These are phyloP conservation scores for Xylariaceae sp. DNA, from an alignment of 2,329 filamentous ascomycete genomes.

Conservation along the genomic window DNA sequence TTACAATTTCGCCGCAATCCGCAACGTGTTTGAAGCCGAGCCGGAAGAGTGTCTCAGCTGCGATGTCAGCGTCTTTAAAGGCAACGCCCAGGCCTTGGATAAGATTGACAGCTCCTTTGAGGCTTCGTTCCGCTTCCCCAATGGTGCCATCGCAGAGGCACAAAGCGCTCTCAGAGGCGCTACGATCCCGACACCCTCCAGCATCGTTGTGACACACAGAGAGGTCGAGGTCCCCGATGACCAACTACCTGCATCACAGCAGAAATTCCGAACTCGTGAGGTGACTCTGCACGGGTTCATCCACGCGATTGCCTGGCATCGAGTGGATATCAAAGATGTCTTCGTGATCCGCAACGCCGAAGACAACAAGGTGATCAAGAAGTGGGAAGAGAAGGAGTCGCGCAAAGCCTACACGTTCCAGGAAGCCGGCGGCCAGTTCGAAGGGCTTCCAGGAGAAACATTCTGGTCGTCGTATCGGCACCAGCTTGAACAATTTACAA, in stretches of 20 bases:
- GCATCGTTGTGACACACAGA: slow-evolving; percentile 24
- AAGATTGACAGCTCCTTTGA: slow-evolving; percentile 30
- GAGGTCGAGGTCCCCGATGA: slow-evolving; percentile 25
- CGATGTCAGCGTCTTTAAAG: slow-evolving; percentile 14
- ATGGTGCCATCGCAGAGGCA: slow-evolving; percentile 33
- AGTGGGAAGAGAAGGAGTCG: slow-evolving; percentile 24
- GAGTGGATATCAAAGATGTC: slow-evolving; percentile 28
- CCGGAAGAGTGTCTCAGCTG: slow-evolving; percentile 34
- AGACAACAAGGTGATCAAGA: slow-evolving; percentile 18
- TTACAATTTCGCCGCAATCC: slow-evolving; percentile 33
- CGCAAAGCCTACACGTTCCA: slow-evolving; percentile 25
- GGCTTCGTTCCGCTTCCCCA: slow-evolving; percentile 34
- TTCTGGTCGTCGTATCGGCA: slow-evolving; percentile 39
- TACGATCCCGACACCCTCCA: slow-evolving; percentile 20
- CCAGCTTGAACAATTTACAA: slow-evolving; percentile 40
- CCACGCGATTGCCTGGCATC: slow-evolving; percentile 20
- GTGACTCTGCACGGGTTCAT: slow-evolving; percentile 25
- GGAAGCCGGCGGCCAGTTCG: slow-evolving; percentile 13
- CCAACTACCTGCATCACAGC: slow-evolving; percentile 6
- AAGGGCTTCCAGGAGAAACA: slow-evolving; percentile 27
- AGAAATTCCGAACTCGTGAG: slow-evolving; percentile 20
- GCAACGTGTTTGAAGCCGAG: slow-evolving; percentile 34
- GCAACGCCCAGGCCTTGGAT: slow-evolving; percentile 18
- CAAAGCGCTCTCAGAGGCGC: slow-evolving; percentile 29
- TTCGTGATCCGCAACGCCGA: slow-evolving; percentile 24